phyloP scores from a whole-genome alignment of 1,284 basidiomycete species.

The Rugosomyces carneus region DNA sequence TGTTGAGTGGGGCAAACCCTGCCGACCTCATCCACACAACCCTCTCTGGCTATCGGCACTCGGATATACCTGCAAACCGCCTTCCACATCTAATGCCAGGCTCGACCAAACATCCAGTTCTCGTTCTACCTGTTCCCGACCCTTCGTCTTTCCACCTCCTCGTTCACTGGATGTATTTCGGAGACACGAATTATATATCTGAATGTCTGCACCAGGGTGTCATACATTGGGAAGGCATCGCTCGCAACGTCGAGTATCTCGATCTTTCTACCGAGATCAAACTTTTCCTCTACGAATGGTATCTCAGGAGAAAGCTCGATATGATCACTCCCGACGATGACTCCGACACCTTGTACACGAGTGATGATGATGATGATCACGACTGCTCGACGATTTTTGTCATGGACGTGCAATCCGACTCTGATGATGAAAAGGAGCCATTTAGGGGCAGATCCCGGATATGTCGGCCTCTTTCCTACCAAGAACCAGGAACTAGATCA shows the following conservation, averaged over 20 bases:
- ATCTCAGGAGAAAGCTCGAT: conserved; percentile 31
- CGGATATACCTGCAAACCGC: conserved; percentile 40
- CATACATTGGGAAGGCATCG: conserved; percentile 71
- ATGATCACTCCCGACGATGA: conserved; percentile 24
- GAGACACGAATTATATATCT: conserved; percentile 52
- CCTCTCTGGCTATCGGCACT: conserved; percentile 19
- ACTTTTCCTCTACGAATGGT: conserved; percentile 62
- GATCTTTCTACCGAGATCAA: conserved; percentile 64
- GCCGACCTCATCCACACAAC: conserved; percentile 46
- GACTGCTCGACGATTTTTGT: conserved; percentile 26
- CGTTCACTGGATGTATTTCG: conserved; percentile 77
- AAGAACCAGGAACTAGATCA: conserved; percentile 19
- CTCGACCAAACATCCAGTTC: conserved; percentile 52
- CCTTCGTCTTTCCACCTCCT: conserved; percentile 65
- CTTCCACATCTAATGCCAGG: conserved; percentile 63
- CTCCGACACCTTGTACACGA: conserved; percentile 28
- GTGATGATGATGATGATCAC: conserved; percentile 23
- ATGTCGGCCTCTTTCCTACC: conserved; percentile 28
- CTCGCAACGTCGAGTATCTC: conserved; percentile 77
- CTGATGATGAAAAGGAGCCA: conserved; percentile 25
- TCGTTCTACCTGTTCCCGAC: conserved; percentile 75
- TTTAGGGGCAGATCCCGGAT: conserved; percentile 26
- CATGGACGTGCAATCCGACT: conserved; percentile 21
- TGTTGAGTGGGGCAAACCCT: conserved; percentile 60
- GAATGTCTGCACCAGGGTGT: conserved; percentile 51